phyloP scores from a whole-genome alignment of 192 early-diverging fungal genomes.

The Coemansia sp. region DNA sequence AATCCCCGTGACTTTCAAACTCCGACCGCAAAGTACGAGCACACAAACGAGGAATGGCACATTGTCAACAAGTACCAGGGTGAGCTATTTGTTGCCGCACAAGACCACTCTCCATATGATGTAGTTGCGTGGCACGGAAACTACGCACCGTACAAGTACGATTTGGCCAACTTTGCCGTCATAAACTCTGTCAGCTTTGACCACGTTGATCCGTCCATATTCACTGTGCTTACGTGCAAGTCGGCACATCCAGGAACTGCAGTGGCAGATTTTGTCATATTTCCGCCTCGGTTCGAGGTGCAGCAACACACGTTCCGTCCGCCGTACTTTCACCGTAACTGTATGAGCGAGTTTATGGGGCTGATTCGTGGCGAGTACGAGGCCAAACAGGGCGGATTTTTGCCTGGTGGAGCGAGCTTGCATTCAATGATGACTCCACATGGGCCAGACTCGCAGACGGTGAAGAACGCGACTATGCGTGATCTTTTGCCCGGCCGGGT shows the following conservation, averaged over 20 bases:
- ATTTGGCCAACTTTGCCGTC: conserved; percentile 78
- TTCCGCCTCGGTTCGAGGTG: conserved; percentile 93
- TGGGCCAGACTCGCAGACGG: conserved; percentile 83
- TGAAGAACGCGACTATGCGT: conserved; percentile 68
- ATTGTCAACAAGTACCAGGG: conserved; percentile 87
- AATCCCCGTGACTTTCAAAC: conserved; percentile 93
- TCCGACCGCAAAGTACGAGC: conserved; percentile 79
- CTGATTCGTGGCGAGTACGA: conserved; percentile 90
- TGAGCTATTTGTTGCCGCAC: conserved; percentile 65
- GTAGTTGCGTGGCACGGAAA: conserved; percentile 99
- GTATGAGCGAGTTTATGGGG: conserved; percentile 98
- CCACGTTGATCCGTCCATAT: conserved; percentile 95
- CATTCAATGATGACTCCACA: conserved; percentile 88
- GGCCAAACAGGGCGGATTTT: conserved; percentile 87
- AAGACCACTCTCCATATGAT: conserved; percentile 88
- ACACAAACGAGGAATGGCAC: conserved; percentile 58
- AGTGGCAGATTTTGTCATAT: conserved; percentile 93
- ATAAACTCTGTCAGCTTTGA: conserved; percentile 85
- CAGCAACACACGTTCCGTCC: conserved; percentile 89
- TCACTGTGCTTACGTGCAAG: conserved; percentile 91
- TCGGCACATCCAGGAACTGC: conserved; percentile 83
- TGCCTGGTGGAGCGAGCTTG: conserved; percentile 85
- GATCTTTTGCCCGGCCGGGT: conserved; percentile 76
- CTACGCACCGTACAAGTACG: conserved; percentile 94
- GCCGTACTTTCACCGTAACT: conserved; percentile 97